phyloP scores from a whole-genome alignment of 1,139 yeast species.

The Spathaspora jeffriesii region DNA sequence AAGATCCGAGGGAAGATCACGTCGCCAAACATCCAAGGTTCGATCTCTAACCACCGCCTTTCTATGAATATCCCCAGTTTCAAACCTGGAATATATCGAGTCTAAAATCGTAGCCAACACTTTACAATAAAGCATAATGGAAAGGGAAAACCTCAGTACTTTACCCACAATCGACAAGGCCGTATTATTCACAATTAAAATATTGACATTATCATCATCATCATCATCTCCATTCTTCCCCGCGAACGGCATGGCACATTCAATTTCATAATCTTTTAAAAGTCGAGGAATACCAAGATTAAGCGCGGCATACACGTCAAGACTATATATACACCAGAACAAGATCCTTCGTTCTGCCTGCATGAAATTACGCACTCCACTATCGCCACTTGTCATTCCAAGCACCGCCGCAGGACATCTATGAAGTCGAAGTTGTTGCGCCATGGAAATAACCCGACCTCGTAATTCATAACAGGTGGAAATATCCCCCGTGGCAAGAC shows the following conservation, averaged over 20 bases:
- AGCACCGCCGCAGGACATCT: constrained; percentile 87
- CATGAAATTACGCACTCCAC: constrained; percentile 45
- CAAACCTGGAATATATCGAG: constrained; percentile 54
- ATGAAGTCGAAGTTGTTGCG: constrained; percentile 82
- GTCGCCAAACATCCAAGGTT: constrained; percentile 76
- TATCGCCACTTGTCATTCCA: constrained; percentile 27
- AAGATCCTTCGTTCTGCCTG: constrained; percentile 81
- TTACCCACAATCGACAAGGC: constrained; percentile 67
- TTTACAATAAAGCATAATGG: constrained; percentile 69
- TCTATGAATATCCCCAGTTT: constrained; percentile 29
- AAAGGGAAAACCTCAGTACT: constrained; percentile 61
- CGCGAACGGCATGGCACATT: constrained; percentile 80
- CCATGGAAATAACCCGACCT: constrained; percentile 78
- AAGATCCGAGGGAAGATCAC: constrained; percentile 63
- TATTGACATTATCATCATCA: constrained; percentile 50
- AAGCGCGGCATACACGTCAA: constrained; percentile 76
- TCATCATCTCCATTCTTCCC: constrained; percentile 50
- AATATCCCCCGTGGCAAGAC: constrained; percentile 72
- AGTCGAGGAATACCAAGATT: constrained; percentile 82
- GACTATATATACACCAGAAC: constrained; percentile 81
- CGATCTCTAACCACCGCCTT: constrained; percentile 59
- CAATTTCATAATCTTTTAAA: constrained; percentile 77
- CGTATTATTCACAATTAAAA: constrained; percentile 58
- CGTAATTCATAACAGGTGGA: constrained; percentile 74
- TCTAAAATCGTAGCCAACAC: constrained; percentile 76